A percentile compares a stretch with the other conserved stretches of the same genome.
Conservation (phyloP, 2,329 filamentous ascomycete genomes). For the Penicillium hordei region DNA sequence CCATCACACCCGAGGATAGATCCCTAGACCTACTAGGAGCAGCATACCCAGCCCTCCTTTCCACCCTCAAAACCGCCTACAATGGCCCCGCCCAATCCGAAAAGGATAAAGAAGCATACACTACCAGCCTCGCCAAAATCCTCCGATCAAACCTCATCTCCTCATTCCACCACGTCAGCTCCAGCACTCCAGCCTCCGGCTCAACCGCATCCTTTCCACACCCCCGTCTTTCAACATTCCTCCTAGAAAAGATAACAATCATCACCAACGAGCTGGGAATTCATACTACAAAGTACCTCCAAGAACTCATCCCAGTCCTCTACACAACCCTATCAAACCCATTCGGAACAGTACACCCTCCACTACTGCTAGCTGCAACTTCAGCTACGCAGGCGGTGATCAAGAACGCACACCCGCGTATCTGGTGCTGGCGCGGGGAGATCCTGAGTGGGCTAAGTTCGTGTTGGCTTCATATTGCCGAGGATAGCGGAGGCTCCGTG, state of each 20-base stretch:
- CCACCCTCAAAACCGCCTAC: conserved; percentile 53
- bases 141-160: conserved; percentile 39
- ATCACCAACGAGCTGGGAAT: conserved; percentile 37
- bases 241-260: conserved; percentile 32
- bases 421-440: conserved; percentile 62
- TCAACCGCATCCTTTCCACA: conserved; percentile 47
- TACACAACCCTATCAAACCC: conserved; percentile 66
- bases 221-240: conserved; percentile 51
- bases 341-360: conserved; percentile 59
- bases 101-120: conserved; percentile 26
- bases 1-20: conserved; percentile 71
- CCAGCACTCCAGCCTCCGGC: conserved; percentile 43
- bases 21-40: conserved; percentile 63
- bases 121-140: conserved; percentile 26
- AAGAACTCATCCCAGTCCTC: conserved; percentile 68
- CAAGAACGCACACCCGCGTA: conserved; percentile 66
- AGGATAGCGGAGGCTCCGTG: conserved; percentile 17
- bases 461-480: conserved; percentile 61
- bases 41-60: conserved; percentile 66
- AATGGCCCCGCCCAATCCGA: conserved; percentile 28
- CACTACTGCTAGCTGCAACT: conserved; percentile 55
- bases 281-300: conserved; percentile 41
- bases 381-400: conserved; percentile 59
- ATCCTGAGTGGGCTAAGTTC: conserved; percentile 62
- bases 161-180: conserved; percentile 49